Conservation (phyloP, 2,329 filamentous ascomycete species). For the Teratosphaeria epicoccoides region DNA sequence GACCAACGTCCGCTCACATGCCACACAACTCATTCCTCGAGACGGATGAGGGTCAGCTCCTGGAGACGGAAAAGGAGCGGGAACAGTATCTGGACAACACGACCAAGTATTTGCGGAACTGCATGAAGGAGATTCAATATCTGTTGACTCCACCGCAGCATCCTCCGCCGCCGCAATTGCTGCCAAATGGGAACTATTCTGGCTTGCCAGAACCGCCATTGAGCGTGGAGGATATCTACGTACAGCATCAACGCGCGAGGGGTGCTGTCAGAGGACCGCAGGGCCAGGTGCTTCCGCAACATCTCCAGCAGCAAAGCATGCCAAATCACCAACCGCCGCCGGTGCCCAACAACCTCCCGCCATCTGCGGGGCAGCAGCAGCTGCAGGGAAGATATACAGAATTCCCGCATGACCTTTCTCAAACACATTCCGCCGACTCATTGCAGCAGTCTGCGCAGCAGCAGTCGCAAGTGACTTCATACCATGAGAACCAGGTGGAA, state of each 20-base stretch:
- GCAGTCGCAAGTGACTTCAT: conserved; percentile 18
- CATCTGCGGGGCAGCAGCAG: conserved; percentile 12
- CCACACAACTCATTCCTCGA: conserved; percentile 42
- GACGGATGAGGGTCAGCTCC: conserved; percentile 26
- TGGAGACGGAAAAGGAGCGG: conserved; percentile 40
- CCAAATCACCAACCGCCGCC: conserved; percentile 52
- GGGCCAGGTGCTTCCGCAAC: conserved; percentile 24
- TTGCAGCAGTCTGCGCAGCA: conserved; percentile 16
- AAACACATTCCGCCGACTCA: conserved; percentile 24
- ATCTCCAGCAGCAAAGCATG: conserved; percentile 22
- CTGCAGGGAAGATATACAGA: conserved; percentile 25
- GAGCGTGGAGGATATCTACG: conserved; percentile 50
- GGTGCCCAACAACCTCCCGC: conserved; percentile 22
- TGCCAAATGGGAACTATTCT: conserved; percentile 25
- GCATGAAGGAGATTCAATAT: conserved; percentile 58
- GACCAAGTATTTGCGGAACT: conserved; percentile 52
- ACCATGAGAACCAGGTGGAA: conserved; percentile 45
- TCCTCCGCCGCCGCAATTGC: conserved; percentile 43
- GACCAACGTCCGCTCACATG: conserved; percentile 24
- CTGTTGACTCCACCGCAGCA: conserved; percentile 55
- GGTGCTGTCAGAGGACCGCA: conserved; percentile 30
- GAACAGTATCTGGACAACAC: conserved; percentile 54
- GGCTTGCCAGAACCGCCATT: conserved; percentile 41
- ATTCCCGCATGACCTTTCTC: conserved; percentile 22
- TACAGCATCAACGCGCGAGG: conserved; percentile 40